Percentiles rank a stretch among this genome's conserved stretches.
Conservation (phyloP, 163 green algal species). For the Coccomyxa subellipsoidea region DNA sequence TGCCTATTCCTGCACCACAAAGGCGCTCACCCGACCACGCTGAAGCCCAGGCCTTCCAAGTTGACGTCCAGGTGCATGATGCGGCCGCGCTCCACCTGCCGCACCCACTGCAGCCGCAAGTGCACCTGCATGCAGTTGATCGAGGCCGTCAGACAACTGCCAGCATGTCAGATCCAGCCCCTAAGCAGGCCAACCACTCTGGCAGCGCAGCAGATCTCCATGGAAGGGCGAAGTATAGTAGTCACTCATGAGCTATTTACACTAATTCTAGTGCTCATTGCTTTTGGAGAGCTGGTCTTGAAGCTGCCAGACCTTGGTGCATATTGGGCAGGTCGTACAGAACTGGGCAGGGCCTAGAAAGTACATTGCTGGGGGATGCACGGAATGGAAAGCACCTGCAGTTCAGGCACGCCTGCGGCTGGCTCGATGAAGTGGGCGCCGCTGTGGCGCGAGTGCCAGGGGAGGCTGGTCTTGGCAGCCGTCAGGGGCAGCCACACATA, state of each 20-base stretch:
- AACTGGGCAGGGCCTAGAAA: too few species aligned
- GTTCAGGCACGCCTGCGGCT: slow-evolving; percentile 13
- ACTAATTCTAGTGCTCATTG: too few species aligned
- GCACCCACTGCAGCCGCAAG: slow-evolving; percentile 65
- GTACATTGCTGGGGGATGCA: too few species aligned
- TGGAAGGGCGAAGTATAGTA: too few species aligned
- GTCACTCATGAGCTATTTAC: too few species aligned
- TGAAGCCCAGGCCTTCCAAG: slow-evolving; percentile 55
- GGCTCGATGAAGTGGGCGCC: neutral
- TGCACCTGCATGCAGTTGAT: slow-evolving; percentile 53
- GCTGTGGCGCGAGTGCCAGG: neutral
- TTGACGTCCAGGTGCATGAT: slow-evolving; percentile 49
- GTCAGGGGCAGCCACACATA: slow-evolving; percentile 57
- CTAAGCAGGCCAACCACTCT: too few species aligned
- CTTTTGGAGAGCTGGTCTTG: too few species aligned
- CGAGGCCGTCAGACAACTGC: neutral
- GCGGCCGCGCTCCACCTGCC: slow-evolving; percentile 42
- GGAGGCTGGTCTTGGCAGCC: neutral
- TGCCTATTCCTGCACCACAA: neutral
- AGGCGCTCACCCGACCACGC: slow-evolving; percentile 40
- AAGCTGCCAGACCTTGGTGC: too few species aligned
- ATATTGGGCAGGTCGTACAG: too few species aligned
- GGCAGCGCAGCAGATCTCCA: too few species aligned
- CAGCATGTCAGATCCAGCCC: slow-evolving; percentile 7
- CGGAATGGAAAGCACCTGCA: too few species aligned